A percentile compares a stretch with the other conserved stretches of the same genome.
phyloP scores from a whole-genome alignment of 371 early-diverging fungal genomes.

The Blakeslea trispora region DNA sequence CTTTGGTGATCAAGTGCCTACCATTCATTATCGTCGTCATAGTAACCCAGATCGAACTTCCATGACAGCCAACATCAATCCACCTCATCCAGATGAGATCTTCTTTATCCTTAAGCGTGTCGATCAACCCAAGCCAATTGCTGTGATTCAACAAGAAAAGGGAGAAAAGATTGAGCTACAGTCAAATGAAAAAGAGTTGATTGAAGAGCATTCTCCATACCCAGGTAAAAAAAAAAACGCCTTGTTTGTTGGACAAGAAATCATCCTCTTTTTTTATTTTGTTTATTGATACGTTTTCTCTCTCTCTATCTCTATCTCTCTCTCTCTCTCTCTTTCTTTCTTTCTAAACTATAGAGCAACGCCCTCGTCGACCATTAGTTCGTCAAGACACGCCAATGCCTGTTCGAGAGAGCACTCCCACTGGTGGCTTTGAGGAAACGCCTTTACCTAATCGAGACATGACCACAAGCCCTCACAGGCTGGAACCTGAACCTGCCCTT shows the following conservation, averaged over 20 bases:
- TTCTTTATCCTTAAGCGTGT: slow-evolving; percentile 40
- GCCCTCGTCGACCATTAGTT: slow-evolving; percentile 36
- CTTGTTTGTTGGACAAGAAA: no score
- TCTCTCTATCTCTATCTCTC: no score
- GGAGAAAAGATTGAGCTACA: slow-evolving; percentile 1
- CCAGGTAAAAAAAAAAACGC: no score
- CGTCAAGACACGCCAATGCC: slow-evolving; percentile 53
- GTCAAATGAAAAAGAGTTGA: not conserved
- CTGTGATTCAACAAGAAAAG: not conserved
- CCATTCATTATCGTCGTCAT: slow-evolving; percentile 37
- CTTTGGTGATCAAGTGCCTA: slow-evolving; percentile 40
- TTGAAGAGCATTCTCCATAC: no score
- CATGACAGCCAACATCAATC: slow-evolving; percentile 37
- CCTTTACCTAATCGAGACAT: slow-evolving; percentile 13
- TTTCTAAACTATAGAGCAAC: slow-evolving; percentile 8
- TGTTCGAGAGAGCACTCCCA: slow-evolving; percentile 19
- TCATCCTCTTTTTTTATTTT: no score
- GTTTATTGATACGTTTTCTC: no score
- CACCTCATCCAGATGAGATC: slow-evolving; percentile 44
- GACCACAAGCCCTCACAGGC: slow-evolving; percentile 18
- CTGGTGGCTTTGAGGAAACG: slow-evolving; percentile 11
- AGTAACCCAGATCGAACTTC: slow-evolving; percentile 48
- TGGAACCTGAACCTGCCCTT: slow-evolving; percentile 3
- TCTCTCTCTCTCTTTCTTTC: not conserved
- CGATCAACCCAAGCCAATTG: slow-evolving; percentile 2